phyloP scores from a whole-genome alignment of 2,329 filamentous ascomycete genomes.

The Aspergillus phoenicis region DNA sequence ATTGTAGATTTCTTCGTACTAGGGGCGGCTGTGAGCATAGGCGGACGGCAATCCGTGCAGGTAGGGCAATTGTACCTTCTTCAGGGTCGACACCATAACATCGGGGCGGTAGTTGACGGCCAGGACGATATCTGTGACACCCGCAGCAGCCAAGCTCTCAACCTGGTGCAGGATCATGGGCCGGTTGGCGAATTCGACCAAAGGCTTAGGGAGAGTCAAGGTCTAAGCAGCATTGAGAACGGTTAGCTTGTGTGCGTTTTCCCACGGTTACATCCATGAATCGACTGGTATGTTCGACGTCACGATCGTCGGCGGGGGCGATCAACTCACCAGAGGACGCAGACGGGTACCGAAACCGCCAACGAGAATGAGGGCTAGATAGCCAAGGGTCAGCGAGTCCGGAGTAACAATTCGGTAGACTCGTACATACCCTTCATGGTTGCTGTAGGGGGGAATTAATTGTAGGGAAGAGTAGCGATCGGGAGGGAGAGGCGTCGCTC shows the following conservation, averaged over 20 bases:
- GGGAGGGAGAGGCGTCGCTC: constrained; percentile 4
- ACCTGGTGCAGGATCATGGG: constrained; percentile 99
- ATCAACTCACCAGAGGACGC: constrained; percentile 76
- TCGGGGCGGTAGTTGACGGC: constrained; percentile 99
- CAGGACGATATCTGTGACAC: constrained; percentile 95
- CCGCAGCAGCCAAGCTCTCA: constrained; percentile 87
- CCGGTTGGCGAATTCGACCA: constrained; percentile 98
- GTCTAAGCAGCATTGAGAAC: constrained; percentile 60
- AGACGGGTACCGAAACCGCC: constrained; percentile 98
- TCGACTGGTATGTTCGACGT: constrained; percentile 11
- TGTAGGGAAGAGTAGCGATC: constrained; percentile 6
- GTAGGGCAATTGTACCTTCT: constrained; percentile 65
- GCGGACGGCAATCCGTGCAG: neutral
- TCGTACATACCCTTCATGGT: constrained; percentile 22
- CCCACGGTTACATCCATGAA: neutral
- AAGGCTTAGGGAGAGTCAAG: constrained; percentile 92
- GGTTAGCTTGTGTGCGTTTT: constrained; percentile 18
- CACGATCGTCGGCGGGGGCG: constrained; percentile 19
- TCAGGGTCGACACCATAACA: constrained; percentile 91
- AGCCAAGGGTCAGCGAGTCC: constrained; percentile 18
- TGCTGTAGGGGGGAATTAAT: constrained; percentile 14
- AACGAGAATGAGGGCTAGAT: constrained; percentile 90
- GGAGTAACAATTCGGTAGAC: neutral
- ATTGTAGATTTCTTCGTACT: constrained; percentile 90
- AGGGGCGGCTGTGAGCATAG: constrained; percentile 3